Evolutionary conservation across 108 stramenopile genomes (phyloP), one percentile per base, ranked within the genome.

Genomic region (Cyclotella kingstonii): DNA sequence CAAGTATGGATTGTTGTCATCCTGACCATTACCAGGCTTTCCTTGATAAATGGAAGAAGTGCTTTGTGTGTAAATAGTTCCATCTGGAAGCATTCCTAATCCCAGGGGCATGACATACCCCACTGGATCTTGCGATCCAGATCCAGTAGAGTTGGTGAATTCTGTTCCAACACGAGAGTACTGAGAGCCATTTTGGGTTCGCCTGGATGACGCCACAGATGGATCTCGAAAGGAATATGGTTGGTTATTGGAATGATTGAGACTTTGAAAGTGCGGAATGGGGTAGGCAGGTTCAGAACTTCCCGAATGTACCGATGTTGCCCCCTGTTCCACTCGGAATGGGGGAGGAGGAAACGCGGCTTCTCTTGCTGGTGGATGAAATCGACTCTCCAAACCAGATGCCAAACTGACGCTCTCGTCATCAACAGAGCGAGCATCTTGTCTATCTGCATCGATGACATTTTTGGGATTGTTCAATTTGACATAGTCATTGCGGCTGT

Each of bases 31-130:
- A 3, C 53, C 53, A 12, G 12, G 5, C 28, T 21, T 41, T 15
- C 38, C 12, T 25, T 35, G 2, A 12, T 47, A 47, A 1, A 33
- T 18, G 18, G 21, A 27, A 12, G 19, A 8, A 33, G 59, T 46
- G 26, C 19, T 49, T 38, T 62, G 47, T 2, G 35, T 36, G 31
- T 27, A 62, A 4, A 62, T 47, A 19, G 45, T 62, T 3, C 60
- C 60, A 26, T 62, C 46, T 34, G 60, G 46, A 22, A 49, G n/a
- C 45, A 62, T 47, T 6, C 60, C 60, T 36, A 62, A 36, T 38
- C 60, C 60, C 47, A 35, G 35, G 60, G 60, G 60, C 60, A 62
- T 62, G 36, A 62, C 47, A 38, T 62, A 62, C n/a, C 60, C 60
- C 5, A 38, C 47, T 6, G 60, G 60, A 21, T 62, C 60, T 25